Base-by-base conservation (phyloP, 2,329 filamentous ascomycete genomes). In the Pseudogymnoascus sp. region DNA sequence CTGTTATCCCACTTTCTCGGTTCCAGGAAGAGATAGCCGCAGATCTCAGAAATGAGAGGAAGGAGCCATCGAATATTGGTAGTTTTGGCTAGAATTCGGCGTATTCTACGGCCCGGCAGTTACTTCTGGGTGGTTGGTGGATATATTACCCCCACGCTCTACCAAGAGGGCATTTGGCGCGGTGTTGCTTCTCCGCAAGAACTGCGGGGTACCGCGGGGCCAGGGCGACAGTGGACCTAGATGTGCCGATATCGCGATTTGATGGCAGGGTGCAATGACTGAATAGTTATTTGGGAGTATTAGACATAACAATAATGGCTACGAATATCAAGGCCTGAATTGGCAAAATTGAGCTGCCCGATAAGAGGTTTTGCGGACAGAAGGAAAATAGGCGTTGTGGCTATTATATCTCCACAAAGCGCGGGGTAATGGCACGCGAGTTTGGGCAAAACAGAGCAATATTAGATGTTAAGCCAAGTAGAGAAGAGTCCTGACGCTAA, bases 391-490 rank as follows among this genome's bases (percentile, higher is more conserved):
- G 22, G 22, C 22, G 22, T 25, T 25, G 22, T 25, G 16, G 7
- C 28, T 33, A 33, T 33, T 37, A 54, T 35, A 54, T 54, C 3
- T 54, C 16, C 43, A 28, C 5, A 16, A 16, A 54, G 28, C 47
- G 47, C 47, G 47, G 47, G 47, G 28, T 54, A 54, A 54, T 18
- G 47, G 47, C 47, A 54, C 28, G 28, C 47, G 47, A 54, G 47
- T 54, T 35, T 33, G 47, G 43, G 47, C n/a, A 54, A 33, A 54
- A 33, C 25, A 18, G 33, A 33, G 8, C 28, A 54, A 54, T 16
- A 54, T 33, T 54, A 11, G 16, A 35, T 12, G n/a, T 33, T 28
- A 16, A 54, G 20, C 28, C 47, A 33, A 20, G 47, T 20, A 54
- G 28, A 30, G 22, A 30, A 30, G 8, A 14, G 28, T 14, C 28